These are phyloP conservation scores for Amyloporia xantha DNA, from an alignment of 768 basidiomycete species.

Conservation along the genomic window DNA sequence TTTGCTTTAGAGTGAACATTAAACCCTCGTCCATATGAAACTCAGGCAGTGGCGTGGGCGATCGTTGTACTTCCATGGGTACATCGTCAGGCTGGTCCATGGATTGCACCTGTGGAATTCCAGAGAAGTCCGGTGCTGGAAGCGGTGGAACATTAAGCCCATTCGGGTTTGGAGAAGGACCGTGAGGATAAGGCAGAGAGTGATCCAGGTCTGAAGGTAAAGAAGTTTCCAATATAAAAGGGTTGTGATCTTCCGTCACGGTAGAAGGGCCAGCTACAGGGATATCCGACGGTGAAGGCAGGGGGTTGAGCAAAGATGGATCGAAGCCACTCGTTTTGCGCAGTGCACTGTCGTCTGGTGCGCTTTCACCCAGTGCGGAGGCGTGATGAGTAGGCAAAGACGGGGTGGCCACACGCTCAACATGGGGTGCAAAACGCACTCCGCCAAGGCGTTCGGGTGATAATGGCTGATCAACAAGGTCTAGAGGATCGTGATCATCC, in stretches of 20 bases:
- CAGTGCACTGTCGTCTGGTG: neutral
- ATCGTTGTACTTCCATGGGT: conserved; percentile 47
- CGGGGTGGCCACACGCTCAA: conserved; percentile 11
- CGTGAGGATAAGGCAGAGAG: neutral
- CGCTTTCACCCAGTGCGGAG: neutral
- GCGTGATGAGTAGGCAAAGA: conserved; percentile 7
- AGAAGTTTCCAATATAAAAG: conserved; percentile 11
- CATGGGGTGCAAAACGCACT: conserved; percentile 47
- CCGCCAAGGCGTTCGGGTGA: conserved; percentile 30
- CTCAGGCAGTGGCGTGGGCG: conserved; percentile 69
- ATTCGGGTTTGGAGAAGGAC: neutral
- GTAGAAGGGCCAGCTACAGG: conserved; percentile 1
- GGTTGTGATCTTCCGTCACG: conserved; percentile 8
- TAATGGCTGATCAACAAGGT: conserved; percentile 26
- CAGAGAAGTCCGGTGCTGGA: neutral
- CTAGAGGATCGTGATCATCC: conserved; percentile 43
- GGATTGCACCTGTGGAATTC: conserved; percentile 8
- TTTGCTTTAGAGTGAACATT: conserved; percentile 41
- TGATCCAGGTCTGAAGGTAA: too few relatives aligned
- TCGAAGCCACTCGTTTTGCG: conserved; percentile 41
- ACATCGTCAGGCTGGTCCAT: conserved; percentile 19
- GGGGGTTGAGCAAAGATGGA: conserved; percentile 47
- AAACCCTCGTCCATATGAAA: conserved; percentile 57
- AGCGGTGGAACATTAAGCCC: neutral
- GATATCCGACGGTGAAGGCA: conserved; percentile 21